A percentile compares a stretch with the other conserved stretches of the same genome.
Conservation (phyloP, 257 asterid genomes). For the Cinchona pubescens region DNA sequence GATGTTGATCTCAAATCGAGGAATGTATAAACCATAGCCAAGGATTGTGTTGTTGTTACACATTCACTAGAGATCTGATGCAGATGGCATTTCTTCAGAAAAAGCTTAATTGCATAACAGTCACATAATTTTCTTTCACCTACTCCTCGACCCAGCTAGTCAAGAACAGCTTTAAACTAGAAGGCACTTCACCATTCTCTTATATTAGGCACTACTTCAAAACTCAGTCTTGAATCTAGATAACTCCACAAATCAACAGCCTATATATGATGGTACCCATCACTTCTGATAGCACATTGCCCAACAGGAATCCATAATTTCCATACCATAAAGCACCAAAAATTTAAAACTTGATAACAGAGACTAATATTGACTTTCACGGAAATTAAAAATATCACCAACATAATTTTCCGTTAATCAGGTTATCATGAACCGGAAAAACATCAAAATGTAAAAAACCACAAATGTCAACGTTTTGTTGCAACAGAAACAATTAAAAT, state of each 20-base stretch:
- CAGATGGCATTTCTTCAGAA: background rate
- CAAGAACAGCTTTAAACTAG: background rate
- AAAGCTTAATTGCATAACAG: background rate
- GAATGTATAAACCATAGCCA: background rate
- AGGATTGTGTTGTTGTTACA: too few species aligned
- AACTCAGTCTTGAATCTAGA: background rate
- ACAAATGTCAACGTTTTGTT: background rate
- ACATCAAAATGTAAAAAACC: background rate
- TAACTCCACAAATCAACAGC: background rate
- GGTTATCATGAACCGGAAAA: background rate
- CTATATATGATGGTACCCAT: background rate
- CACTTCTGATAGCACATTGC: background rate
- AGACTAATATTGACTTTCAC: background rate
- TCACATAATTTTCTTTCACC: background rate
- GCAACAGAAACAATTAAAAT: background rate
- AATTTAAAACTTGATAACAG: background rate
- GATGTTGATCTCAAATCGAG: background rate
- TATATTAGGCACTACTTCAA: background rate
- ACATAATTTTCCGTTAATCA: background rate
- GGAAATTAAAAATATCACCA: background rate
- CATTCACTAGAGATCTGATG: background rate
- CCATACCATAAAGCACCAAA: background rate
- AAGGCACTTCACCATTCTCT: background rate
- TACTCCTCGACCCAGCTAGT: background rate
- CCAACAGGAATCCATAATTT: background rate